These are phyloP conservation scores for Schizophyllum amplum DNA, from an alignment of 1,284 basidiomycete genomes.

Conservation along the genomic window DNA sequence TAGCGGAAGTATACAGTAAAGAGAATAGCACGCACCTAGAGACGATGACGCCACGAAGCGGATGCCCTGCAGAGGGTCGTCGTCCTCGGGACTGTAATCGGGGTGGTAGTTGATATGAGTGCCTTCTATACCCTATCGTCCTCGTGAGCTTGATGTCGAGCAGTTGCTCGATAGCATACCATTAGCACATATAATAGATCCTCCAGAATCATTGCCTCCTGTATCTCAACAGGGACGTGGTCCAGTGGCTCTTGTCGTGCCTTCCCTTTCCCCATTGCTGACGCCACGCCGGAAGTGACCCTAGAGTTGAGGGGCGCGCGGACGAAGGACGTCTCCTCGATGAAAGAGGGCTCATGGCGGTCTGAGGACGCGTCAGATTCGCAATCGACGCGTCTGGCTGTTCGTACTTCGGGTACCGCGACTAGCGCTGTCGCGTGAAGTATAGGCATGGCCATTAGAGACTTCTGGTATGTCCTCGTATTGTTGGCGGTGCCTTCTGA, in stretches of 20 bases:
- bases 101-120: slow-evolving; percentile 77
- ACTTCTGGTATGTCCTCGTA: slow-evolving; percentile 42
- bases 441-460: slow-evolving; percentile 25
- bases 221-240: slow-evolving; percentile 72
- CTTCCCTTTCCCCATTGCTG: slow-evolving; percentile 45
- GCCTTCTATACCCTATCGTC: slow-evolving; percentile 82
- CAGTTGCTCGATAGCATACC: slow-evolving; percentile 41
- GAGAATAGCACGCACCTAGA: too few relatives aligned
- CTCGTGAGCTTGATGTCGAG: neutral
- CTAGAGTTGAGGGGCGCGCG: slow-evolving; percentile 78
- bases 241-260: slow-evolving; percentile 53
- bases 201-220: slow-evolving; percentile 89
- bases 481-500: slow-evolving; percentile 45
- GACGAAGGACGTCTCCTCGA: slow-evolving; percentile 77
- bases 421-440: slow-evolving; percentile 30
- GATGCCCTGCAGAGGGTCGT: slow-evolving; percentile 81
- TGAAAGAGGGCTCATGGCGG: slow-evolving; percentile 62
- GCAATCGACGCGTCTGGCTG: neutral
- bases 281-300: slow-evolving; percentile 41
- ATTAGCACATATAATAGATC: slow-evolving; percentile 88
- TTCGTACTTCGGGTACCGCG: slow-evolving; percentile 26
- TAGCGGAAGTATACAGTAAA: too few relatives aligned
- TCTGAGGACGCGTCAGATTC: slow-evolving; percentile 20
- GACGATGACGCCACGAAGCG: slow-evolving; percentile 69
- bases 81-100: slow-evolving; percentile 74